Conservation (phyloP, 495 filamentous ascomycete genomes). For the Monascus purpureus region DNA sequence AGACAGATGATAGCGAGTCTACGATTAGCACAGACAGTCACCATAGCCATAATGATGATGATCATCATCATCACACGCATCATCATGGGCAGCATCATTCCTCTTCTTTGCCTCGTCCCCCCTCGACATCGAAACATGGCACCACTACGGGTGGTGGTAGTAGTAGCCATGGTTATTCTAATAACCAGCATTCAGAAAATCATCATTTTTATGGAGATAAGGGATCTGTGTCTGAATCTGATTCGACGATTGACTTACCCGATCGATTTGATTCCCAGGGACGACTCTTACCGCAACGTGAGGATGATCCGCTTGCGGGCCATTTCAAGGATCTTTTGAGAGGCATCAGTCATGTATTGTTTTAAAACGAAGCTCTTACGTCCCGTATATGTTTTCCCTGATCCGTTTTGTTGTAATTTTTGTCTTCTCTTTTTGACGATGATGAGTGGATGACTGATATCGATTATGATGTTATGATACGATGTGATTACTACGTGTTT, state of each 20-base stretch:
- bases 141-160: too few species aligned
- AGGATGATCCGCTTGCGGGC: slow-evolving; percentile 21
- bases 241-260: slow-evolving; percentile 42
- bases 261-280: slow-evolving; percentile 53
- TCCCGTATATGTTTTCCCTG: not conserved
- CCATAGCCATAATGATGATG: slow-evolving; percentile 8
- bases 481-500: too few species aligned
- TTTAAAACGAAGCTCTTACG: slow-evolving; percentile 5
- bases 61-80: slow-evolving; percentile 9
- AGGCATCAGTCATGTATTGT: slow-evolving; percentile 14
- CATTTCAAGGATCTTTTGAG: slow-evolving; percentile 25
- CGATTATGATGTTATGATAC: not conserved
- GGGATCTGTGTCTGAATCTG: slow-evolving; percentile 15
- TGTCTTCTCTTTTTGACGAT: not conserved
- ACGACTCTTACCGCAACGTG: slow-evolving; percentile 24
- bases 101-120: too few species aligned
- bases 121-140: slow-evolving; percentile 2
- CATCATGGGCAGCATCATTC: slow-evolving; percentile 19
- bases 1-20: slow-evolving; percentile 30
- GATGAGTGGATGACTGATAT: too few species aligned
- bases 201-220: not conserved
- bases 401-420: slow-evolving; percentile 1
- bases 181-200: too few species aligned
- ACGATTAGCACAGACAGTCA: too few species aligned
- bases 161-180: too few species aligned